Conservation (phyloP, 306 rosid species). For the Acacia crassicarpa region DNA sequence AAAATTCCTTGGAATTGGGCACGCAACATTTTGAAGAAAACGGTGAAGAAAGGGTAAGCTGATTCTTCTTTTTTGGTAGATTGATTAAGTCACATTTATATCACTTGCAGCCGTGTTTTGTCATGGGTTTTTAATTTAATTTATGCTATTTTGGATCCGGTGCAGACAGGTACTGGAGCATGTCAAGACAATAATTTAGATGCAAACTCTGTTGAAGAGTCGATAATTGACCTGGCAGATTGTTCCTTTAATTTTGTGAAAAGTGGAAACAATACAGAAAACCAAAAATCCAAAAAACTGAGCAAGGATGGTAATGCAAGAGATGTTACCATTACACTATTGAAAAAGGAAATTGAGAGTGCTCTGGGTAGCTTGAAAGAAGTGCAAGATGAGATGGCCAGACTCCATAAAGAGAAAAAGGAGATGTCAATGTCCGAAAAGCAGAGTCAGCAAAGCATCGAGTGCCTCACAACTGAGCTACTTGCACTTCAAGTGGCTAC, state of each 20-base stretch:
- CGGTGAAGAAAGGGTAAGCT: slow-evolving; percentile 65
- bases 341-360: slow-evolving; percentile 80
- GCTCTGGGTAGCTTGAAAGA: slow-evolving; percentile 79
- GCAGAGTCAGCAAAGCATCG: slow-evolving; percentile 53
- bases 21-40: slow-evolving; percentile 37
- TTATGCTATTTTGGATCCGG: slow-evolving; percentile 46
- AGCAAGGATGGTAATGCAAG: slow-evolving; percentile 43
- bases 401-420: slow-evolving; percentile 64
- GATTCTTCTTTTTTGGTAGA: slow-evolving; percentile 44
- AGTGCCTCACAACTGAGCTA: slow-evolving; percentile 48
- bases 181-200: slow-evolving; percentile 33
- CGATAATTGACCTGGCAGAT: slow-evolving; percentile 33
- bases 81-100: slow-evolving; percentile 34
- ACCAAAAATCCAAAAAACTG: slow-evolving; percentile 33
- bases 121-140: slow-evolving; percentile 36
- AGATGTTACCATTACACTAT: slow-evolving; percentile 66
- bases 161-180: slow-evolving; percentile 64
- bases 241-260: slow-evolving; percentile 36
- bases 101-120: slow-evolving; percentile 35
- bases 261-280: slow-evolving; percentile 26
- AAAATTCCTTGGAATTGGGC: slow-evolving; percentile 41
- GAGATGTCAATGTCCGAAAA: slow-evolving; percentile 58
- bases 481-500: slow-evolving; percentile 56
- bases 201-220: slow-evolving; percentile 34
- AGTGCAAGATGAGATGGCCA: slow-evolving; percentile 80